These are phyloP conservation scores for Cyphellophora attinorum DNA, from an alignment of 2,329 filamentous ascomycete species.

Conservation along the genomic window DNA sequence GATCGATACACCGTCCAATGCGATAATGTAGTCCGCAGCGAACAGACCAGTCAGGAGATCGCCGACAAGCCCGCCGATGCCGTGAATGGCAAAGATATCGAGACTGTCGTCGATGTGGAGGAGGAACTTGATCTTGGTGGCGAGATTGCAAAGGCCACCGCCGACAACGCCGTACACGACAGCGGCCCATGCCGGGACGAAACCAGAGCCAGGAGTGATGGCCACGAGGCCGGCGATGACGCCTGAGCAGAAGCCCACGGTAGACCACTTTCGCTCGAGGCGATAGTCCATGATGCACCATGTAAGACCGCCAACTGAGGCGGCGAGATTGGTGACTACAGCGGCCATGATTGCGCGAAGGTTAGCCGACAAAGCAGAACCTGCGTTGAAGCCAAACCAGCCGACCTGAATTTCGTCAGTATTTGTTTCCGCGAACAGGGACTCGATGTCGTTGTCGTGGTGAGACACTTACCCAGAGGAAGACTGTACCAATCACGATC, in stretches of 20 bases:
- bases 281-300: slow-evolving; percentile 82
- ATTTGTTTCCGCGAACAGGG: too few species aligned
- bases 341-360: slow-evolving; percentile 79
- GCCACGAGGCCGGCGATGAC: slow-evolving; percentile 79
- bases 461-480: slow-evolving; percentile 80
- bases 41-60: slow-evolving; percentile 50
- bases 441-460: too few species aligned
- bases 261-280: slow-evolving; percentile 83
- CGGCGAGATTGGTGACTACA: slow-evolving; percentile 75
- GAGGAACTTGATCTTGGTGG: slow-evolving; percentile 41
- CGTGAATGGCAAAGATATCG: slow-evolving; percentile 52
- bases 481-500: slow-evolving; percentile 84
- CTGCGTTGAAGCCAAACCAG: slow-evolving; percentile 93
- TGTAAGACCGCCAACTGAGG: slow-evolving; percentile 78
- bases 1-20: slow-evolving; percentile 40
- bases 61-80: slow-evolving; percentile 49
- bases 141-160: slow-evolving; percentile 36
- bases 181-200: slow-evolving; percentile 60
- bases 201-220: slow-evolving; percentile 82
- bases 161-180: slow-evolving; percentile 45
- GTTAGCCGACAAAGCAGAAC: slow-evolving; percentile 71
- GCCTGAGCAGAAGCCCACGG: slow-evolving; percentile 85
- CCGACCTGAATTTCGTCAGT: too few species aligned
- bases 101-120: slow-evolving; percentile 48
- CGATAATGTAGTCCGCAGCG: slow-evolving; percentile 39